phyloP scores from a whole-genome alignment of 2,329 filamentous ascomycete genomes.

The Colletotrichum sp. region DNA sequence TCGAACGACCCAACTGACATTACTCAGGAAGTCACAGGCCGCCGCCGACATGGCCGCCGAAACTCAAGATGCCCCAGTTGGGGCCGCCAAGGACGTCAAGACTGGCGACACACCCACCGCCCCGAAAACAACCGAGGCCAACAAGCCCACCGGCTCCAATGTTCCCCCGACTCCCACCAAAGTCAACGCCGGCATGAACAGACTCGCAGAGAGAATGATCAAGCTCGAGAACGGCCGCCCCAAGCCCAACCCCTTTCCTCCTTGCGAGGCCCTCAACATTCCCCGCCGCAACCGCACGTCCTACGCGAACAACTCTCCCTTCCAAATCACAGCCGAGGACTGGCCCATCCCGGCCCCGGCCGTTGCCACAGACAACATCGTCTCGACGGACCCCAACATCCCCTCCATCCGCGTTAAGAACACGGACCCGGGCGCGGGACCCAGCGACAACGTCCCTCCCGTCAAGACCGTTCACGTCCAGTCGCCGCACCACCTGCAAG shows the following conservation, averaged over 20 bases:
- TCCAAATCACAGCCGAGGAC: background rate
- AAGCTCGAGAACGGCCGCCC: background rate
- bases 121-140: background rate
- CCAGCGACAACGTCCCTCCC: background rate
- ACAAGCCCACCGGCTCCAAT: background rate
- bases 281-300: background rate
- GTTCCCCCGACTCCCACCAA: background rate
- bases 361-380: background rate
- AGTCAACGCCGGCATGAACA: background rate
- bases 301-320: background rate
- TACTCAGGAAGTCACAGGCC: background rate
- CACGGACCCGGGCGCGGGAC: background rate
- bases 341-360: background rate
- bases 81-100: background rate
- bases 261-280: background rate
- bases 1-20: background rate
- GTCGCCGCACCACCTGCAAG: background rate
- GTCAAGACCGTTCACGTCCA: background rate
- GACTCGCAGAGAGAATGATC: background rate
- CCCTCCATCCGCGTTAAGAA: background rate
- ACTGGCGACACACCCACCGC: background rate
- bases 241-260: background rate
- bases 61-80: background rate
- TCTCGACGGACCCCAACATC: background rate
- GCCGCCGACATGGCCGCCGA: background rate